Evolutionary conservation across 495 filamentous ascomycete genomes (phyloP).

Genomic region (Aspergillus coremiiformis): DNA sequence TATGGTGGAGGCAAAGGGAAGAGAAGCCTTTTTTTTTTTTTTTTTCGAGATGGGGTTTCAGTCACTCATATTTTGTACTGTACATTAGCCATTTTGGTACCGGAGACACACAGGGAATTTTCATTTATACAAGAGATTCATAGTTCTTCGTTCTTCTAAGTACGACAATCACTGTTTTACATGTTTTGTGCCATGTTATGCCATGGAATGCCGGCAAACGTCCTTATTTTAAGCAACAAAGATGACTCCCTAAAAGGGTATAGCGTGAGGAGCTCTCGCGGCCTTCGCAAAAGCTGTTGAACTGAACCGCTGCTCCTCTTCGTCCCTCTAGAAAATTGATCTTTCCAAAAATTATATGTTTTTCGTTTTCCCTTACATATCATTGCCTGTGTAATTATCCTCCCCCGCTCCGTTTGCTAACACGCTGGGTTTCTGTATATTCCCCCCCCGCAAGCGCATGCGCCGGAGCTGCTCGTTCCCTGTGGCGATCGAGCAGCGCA

Average conservation of each 20-base stretch:
- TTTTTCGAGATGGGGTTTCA: neutral
- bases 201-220: no score
- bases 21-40: neutral
- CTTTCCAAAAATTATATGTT: neutral
- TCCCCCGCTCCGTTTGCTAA: neutral
- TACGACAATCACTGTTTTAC: neutral
- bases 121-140: neutral
- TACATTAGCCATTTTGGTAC: slow-evolving; percentile 3
- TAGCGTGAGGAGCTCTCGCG: slow-evolving; percentile 19
- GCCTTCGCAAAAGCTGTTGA: slow-evolving; percentile 15
- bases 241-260: slow-evolving; percentile 8
- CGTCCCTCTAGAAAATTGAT: neutral
- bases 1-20: neutral
- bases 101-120: neutral
- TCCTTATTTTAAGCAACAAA: neutral
- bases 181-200: no score
- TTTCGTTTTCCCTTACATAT: neutral
- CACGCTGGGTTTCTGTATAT: slow-evolving; percentile 1
- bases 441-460: slow-evolving; percentile 27
- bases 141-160: neutral
- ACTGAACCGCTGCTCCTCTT: slow-evolving; percentile 7
- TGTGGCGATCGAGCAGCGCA: slow-evolving; percentile 26
- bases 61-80: neutral
- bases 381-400: neutral
- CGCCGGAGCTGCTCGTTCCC: slow-evolving; percentile 32